phyloP scores from a whole-genome alignment of 352 stramenopile species.

The Plasmopara viticola region DNA sequence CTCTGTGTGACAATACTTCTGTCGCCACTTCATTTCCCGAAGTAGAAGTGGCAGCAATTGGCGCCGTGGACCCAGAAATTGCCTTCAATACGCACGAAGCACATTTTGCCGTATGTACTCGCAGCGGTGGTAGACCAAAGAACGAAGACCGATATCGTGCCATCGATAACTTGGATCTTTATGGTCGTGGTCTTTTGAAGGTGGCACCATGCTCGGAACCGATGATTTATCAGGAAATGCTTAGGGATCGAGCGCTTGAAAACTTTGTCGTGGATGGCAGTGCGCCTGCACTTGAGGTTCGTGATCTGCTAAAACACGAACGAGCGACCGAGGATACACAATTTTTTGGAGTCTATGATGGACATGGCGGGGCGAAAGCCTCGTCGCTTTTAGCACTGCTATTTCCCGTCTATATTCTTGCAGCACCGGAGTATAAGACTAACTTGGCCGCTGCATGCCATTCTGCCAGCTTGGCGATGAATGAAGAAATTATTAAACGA shows the following conservation, averaged over 20 bases:
- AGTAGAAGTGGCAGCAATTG: conserved; percentile 15
- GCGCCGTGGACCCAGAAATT: conserved; percentile 46
- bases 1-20: neutral
- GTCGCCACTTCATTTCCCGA: conserved; percentile 1
- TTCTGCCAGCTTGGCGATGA: conserved; percentile 48
- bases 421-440: conserved; percentile 37
- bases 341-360: conserved; percentile 75
- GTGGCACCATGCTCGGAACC: conserved; percentile 21
- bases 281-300: conserved; percentile 33
- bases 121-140: conserved; percentile 32
- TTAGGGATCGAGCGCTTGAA: conserved; percentile 39
- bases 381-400: conserved; percentile 59
- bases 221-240: conserved; percentile 25
- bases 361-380: conserved; percentile 54
- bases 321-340: conserved; percentile 31
- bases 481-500: conserved; percentile 60
- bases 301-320: conserved; percentile 29
- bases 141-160: conserved; percentile 75
- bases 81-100: conserved; percentile 31
- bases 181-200: conserved; percentile 39
- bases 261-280: conserved; percentile 32
- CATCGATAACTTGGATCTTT: conserved; percentile 64
- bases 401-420: conserved; percentile 61
- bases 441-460: conserved; percentile 37
- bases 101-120: conserved; percentile 35